A percentile compares a stretch with the other conserved stretches of the same genome.
phyloP scores from a whole-genome alignment of 257 asterid genomes.

The Solanum corneliomulleri region DNA sequence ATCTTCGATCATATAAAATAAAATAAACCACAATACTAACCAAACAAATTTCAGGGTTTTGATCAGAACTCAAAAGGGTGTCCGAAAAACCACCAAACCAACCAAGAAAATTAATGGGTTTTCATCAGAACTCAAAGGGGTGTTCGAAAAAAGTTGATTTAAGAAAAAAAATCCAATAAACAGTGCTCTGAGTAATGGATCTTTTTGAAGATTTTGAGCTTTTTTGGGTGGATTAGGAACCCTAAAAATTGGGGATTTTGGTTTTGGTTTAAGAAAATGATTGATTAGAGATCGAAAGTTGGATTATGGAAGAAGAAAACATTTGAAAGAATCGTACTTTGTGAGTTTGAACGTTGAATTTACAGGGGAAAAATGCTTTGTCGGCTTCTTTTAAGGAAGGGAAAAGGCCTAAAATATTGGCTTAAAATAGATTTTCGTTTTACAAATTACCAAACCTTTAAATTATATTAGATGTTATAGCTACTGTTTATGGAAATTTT shows the following conservation, averaged over 20 bases:
- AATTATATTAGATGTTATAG: not conserved
- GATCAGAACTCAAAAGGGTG: not conserved
- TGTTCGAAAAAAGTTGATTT: not conserved
- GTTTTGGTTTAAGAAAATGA: not conserved
- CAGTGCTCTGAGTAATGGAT: not conserved
- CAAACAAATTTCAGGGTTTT: not conserved
- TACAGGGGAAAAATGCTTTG: not conserved
- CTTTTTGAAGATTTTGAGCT: not conserved
- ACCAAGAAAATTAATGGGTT: not conserved
- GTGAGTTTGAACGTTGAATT: not conserved
- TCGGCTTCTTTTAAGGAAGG: not conserved
- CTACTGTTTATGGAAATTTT: too few relatives aligned
- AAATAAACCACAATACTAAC: not conserved
- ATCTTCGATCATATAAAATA: slow-evolving; percentile 9
- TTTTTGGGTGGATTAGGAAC: not conserved
- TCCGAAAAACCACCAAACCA: not conserved
- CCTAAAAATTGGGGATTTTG: not conserved
- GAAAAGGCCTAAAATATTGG: not conserved
- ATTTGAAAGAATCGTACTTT: not conserved
- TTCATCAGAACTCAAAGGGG: not conserved
- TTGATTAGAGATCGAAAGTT: not conserved
- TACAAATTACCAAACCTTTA: too few relatives aligned
- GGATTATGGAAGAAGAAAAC: not conserved
- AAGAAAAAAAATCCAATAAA: not conserved
- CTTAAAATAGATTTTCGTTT: too few relatives aligned